Evolutionary conservation across 306 rosid genomes (phyloP).

Genomic region (Prinsepia uniflora): DNA sequence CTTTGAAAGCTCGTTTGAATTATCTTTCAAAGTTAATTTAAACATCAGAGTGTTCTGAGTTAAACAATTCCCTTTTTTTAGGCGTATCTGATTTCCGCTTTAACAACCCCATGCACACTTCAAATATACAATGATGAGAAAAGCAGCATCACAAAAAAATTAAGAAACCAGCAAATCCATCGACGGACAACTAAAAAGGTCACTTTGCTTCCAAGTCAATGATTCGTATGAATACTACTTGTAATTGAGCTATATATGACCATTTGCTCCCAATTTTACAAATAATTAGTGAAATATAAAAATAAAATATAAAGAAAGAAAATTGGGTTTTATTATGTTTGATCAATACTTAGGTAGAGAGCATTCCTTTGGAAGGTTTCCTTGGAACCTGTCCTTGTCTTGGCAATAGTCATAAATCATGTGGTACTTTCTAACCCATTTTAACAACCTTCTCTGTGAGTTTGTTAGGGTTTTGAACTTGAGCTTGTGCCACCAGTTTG

Average conservation of each 20-base stretch:
- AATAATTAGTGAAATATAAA: not conserved
- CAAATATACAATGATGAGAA: not conserved
- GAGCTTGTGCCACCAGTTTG: constrained; percentile 76
- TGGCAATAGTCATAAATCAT: constrained; percentile 77
- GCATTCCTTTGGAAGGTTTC: constrained; percentile 75
- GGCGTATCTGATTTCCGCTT: too few relatives aligned
- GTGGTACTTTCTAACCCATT: constrained; percentile 80
- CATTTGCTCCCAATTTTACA: constrained; percentile 6
- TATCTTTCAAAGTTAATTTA: too few relatives aligned
- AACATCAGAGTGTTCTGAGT: too few relatives aligned
- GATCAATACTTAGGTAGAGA: constrained; percentile 74
- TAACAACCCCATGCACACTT: too few relatives aligned
- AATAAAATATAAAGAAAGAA: not conserved
- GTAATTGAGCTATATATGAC: too few relatives aligned
- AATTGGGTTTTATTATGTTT: not conserved
- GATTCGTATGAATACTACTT: constrained; percentile 5
- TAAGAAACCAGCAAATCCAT: not conserved
- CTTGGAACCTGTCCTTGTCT: constrained; percentile 66
- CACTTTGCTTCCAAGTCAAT: constrained; percentile 27
- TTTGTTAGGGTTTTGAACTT: constrained; percentile 45
- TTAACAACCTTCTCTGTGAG: constrained; percentile 61
- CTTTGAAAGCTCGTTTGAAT: too few relatives aligned
- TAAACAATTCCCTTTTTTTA: too few relatives aligned
- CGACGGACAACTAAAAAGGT: not conserved
- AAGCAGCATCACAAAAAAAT: not conserved